Percentiles rank a stretch among this genome's conserved stretches.
Conservation (phyloP, 1,284 basidiomycete genomes). For the Irpex sp. region DNA sequence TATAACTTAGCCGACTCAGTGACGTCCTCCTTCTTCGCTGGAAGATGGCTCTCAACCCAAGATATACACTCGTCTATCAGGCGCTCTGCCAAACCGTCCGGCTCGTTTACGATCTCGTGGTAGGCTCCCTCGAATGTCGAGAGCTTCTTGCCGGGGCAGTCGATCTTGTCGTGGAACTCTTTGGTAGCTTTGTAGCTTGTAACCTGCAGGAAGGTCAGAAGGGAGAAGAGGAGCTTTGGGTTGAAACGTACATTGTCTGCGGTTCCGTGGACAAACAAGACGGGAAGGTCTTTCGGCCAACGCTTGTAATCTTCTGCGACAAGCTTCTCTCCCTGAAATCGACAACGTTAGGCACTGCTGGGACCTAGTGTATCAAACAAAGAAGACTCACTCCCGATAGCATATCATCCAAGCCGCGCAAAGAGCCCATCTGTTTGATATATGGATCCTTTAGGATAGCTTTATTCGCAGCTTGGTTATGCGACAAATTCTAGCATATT, state of each 20-base stretch:
- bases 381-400: constrained; percentile 47
- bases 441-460: constrained; percentile 64
- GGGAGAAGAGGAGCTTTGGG: background rate
- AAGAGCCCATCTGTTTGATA: constrained; percentile 54
- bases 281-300: constrained; percentile 74
- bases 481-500: constrained; percentile 52
- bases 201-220: constrained; percentile 34
- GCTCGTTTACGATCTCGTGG: constrained; percentile 84
- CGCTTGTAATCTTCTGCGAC: constrained; percentile 45
- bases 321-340: constrained; percentile 54
- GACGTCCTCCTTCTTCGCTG: background rate
- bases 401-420: constrained; percentile 71
- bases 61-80: constrained; percentile 49
- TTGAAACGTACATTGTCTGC: constrained; percentile 51
- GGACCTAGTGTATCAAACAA: background rate
- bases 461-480: constrained; percentile 53
- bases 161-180: constrained; percentile 55
- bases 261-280: constrained; percentile 73
- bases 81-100: constrained; percentile 59
- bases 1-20: background rate
- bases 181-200: constrained; percentile 57
- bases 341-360: background rate
- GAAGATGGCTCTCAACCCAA: constrained; percentile 42
- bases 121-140: constrained; percentile 64
- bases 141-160: constrained; percentile 58